A percentile compares a stretch with the other conserved stretches of the same genome.
Conservation (phyloP, 1,284 basidiomycete species). For the Veloboletus limbatus region DNA sequence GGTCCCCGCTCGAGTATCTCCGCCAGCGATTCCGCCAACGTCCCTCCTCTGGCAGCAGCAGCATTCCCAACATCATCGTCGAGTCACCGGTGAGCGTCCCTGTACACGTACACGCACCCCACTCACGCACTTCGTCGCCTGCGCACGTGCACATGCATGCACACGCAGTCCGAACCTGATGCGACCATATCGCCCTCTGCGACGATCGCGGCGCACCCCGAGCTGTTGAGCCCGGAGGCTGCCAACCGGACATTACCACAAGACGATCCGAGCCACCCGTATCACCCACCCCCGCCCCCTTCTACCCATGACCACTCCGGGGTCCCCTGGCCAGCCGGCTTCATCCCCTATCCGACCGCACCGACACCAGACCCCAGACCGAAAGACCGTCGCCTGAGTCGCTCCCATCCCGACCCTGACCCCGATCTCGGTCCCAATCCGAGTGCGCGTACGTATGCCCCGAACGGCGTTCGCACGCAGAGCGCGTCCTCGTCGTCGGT, state of each 20-base stretch:
- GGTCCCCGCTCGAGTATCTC: conserved; percentile 22
- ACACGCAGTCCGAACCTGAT: conserved; percentile 31
- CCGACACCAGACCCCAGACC: neutral
- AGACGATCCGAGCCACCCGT: conserved; percentile 20
- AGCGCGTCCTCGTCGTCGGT: conserved; percentile 13
- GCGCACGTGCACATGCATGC: no score
- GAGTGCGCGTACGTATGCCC: no score
- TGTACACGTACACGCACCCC: neutral
- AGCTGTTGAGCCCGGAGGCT: conserved; percentile 32
- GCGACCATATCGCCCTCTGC: conserved; percentile 18
- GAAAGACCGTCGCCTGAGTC: neutral
- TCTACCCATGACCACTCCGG: conserved; percentile 16
- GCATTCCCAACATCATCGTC: conserved; percentile 35
- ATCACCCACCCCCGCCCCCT: conserved; percentile 4
- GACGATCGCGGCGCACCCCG: conserved; percentile 17
- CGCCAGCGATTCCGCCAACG: conserved; percentile 30
- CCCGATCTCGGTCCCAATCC: no score
- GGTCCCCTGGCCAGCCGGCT: conserved; percentile 16
- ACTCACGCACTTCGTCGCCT: neutral
- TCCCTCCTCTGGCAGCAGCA: conserved; percentile 24
- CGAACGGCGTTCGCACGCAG: conserved; percentile 17
- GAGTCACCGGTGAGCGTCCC: conserved; percentile 32
- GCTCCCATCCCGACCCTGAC: neutral
- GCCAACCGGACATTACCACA: conserved; percentile 27
- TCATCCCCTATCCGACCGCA: conserved; percentile 13